A percentile compares a stretch with the other conserved stretches of the same genome.
phyloP scores from a whole-genome alignment of 2,329 filamentous ascomycete species.

The Diaporthe capsici region DNA sequence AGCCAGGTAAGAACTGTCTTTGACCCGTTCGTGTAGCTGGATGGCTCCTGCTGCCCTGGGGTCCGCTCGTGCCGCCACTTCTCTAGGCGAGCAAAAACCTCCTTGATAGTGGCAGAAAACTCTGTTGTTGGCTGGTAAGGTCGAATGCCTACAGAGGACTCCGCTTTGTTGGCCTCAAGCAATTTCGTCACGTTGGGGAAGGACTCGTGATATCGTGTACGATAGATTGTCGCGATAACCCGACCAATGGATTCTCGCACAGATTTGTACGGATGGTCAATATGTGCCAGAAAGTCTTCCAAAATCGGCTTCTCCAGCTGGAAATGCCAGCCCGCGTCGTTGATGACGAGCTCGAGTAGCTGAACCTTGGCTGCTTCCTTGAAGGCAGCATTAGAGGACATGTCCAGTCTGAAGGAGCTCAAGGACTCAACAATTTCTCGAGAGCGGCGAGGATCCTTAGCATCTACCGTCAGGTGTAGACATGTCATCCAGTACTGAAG shows the following conservation, averaged over 20 bases:
- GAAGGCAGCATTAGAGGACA: conserved; percentile 96
- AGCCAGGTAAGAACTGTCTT: conserved; percentile 98
- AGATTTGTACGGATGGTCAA: conserved; percentile 98
- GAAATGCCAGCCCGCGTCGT: conserved; percentile 96
- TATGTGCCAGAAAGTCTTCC: conserved; percentile 88
- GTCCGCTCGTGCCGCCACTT: conserved; percentile 87
- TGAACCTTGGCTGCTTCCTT: conserved; percentile 98
- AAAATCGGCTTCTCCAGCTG: conserved; percentile 89
- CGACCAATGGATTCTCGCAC: conserved; percentile 95
- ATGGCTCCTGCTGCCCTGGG: conserved; percentile 92
- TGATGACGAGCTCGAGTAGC: conserved; percentile 88
- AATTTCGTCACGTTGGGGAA: conserved; percentile 84
- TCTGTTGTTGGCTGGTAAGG: conserved; percentile 86
- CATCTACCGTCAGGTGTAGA: conserved; percentile 88
- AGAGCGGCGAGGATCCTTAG: conserved; percentile 88
- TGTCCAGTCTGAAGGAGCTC: conserved; percentile 88
- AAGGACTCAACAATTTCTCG: conserved; percentile 90
- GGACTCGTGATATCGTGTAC: conserved; percentile 93
- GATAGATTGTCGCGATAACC: conserved; percentile 88
- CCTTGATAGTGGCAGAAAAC: conserved; percentile 78
- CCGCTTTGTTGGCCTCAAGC: conserved; percentile 81
- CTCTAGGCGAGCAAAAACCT: conserved; percentile 85
- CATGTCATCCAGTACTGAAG: conserved; percentile 95
- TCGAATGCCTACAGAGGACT: conserved; percentile 85
- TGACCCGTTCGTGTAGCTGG: conserved; percentile 93